Percentiles rank a stretch among this genome's conserved stretches.
Evolutionary conservation across 2,329 filamentous ascomycete genomes (phyloP).

Genomic region (Alternaria longipes): DNA sequence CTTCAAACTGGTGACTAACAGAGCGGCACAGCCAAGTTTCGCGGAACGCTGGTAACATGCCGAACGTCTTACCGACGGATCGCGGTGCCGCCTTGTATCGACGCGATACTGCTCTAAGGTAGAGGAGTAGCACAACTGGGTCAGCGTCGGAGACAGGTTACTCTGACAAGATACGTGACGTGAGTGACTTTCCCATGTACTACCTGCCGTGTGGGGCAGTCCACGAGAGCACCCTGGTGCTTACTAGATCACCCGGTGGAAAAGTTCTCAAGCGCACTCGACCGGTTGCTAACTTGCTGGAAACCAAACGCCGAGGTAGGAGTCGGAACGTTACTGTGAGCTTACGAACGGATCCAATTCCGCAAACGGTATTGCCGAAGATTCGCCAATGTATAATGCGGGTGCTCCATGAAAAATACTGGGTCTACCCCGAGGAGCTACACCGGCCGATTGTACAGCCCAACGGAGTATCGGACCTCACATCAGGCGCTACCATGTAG

Average conservation of each 20-base stretch:
- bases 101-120: constrained; percentile 7
- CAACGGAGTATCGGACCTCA: constrained; percentile 16
- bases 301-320: constrained; percentile 15
- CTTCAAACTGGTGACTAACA: not conserved
- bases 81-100: constrained; percentile 14
- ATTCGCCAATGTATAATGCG: constrained; percentile 25
- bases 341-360: constrained; percentile 8
- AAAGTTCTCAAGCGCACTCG: constrained; percentile 9
- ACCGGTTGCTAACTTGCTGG: not conserved
- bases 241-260: constrained; percentile 17
- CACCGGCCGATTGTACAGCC: constrained; percentile 15
- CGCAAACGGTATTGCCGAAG: constrained; percentile 28
- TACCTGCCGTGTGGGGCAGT: constrained; percentile 16
- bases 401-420: constrained; percentile 10
- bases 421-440: constrained; percentile 6
- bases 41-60: constrained; percentile 5
- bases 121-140: constrained; percentile 6
- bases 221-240: constrained; percentile 10
- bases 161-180: constrained; percentile 15
- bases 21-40: not conserved
- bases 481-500: constrained; percentile 13
- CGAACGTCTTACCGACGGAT: constrained; percentile 11
- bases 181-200: constrained; percentile 17
- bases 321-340: constrained; percentile 7
- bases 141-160: constrained; percentile 10